These are phyloP conservation scores for Davidsoniella virescens DNA, from an alignment of 2,329 filamentous ascomycete genomes.

Conservation along the genomic window DNA sequence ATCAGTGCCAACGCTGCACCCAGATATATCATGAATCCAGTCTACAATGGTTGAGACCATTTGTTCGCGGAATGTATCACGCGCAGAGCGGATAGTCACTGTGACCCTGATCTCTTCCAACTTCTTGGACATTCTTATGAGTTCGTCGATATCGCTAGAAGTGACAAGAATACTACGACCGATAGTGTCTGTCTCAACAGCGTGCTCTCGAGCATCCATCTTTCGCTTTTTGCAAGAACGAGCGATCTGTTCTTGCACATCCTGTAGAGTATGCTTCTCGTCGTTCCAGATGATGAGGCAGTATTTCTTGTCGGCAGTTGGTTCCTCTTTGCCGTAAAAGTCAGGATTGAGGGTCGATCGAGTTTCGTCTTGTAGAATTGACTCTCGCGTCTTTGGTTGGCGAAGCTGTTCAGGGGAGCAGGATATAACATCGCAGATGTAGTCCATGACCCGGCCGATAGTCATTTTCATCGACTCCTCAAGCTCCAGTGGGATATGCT, in stretches of 20 bases:
- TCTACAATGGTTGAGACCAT: slow-evolving; percentile 98
- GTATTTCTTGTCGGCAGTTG: slow-evolving; percentile 43
- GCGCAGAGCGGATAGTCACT: slow-evolving; percentile 79
- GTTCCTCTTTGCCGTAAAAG: slow-evolving; percentile 33
- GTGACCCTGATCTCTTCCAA: slow-evolving; percentile 95
- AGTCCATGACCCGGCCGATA: slow-evolving; percentile 72
- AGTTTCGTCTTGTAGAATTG: slow-evolving; percentile 69
- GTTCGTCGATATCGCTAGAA: slow-evolving; percentile 49
- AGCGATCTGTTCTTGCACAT: slow-evolving; percentile 80
- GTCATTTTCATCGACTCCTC: slow-evolving; percentile 68
- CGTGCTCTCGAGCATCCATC: slow-evolving; percentile 54
- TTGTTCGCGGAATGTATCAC: slow-evolving; percentile 92
- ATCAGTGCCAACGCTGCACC: slow-evolving; percentile 71
- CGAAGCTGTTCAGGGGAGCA: slow-evolving; percentile 93
- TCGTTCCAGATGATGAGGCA: slow-evolving; percentile 91
- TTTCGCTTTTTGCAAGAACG: slow-evolving; percentile 65
- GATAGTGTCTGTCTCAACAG: slow-evolving; percentile 76
- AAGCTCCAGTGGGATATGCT: slow-evolving; percentile 56
- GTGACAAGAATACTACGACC: slow-evolving; percentile 77
- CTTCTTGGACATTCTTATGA: slow-evolving; percentile 65
- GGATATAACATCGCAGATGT: slow-evolving; percentile 93
- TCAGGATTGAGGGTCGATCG: slow-evolving; percentile 39
- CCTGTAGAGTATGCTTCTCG: slow-evolving; percentile 89
- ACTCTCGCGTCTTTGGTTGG: slow-evolving; percentile 65
- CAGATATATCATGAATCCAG: slow-evolving; percentile 86